A percentile compares a stretch with the other conserved stretches of the same genome.
These are phyloP conservation scores for Boletellus sp. DNA, from an alignment of 1,284 basidiomycete species.

Conservation along the genomic window DNA sequence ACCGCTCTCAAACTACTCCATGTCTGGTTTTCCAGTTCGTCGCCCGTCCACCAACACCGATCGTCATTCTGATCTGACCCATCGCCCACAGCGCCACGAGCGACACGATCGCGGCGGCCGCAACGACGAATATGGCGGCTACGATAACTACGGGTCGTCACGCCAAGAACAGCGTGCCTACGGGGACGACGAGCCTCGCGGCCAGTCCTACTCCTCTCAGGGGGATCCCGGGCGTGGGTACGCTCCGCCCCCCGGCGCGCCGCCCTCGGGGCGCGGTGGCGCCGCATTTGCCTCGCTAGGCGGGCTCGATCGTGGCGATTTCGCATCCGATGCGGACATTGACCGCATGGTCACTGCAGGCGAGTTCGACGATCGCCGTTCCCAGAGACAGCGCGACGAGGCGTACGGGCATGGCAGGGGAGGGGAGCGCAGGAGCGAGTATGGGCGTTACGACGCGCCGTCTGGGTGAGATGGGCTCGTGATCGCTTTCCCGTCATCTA, in stretches of 20 bases:
- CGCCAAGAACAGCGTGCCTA: background rate
- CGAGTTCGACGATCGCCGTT: conserved; percentile 1
- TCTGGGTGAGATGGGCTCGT: conserved; percentile 16
- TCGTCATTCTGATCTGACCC: background rate
- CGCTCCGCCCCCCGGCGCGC: conserved; percentile 11
- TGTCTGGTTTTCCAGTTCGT: conserved; percentile 18
- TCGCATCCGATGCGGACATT: conserved; percentile 28
- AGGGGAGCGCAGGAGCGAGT: background rate
- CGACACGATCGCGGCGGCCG: background rate
- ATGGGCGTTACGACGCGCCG: conserved; percentile 10
- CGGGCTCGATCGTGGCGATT: conserved; percentile 25
- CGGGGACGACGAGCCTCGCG: conserved; percentile 1
- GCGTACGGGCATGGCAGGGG: background rate
- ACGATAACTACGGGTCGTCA: background rate
- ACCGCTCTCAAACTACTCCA: background rate
- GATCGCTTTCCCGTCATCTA: too few relatives aligned
- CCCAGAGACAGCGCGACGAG: too few relatives aligned
- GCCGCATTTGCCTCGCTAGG: conserved; percentile 9
- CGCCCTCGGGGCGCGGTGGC: background rate
- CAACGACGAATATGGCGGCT: background rate
- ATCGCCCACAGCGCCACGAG: conserved; percentile 9
- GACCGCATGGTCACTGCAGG: conserved; percentile 20
- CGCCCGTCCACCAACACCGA: too few relatives aligned
- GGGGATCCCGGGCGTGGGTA: background rate
- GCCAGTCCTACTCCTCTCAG: conserved; percentile 1